Evolutionary conservation across 768 basidiomycete species (phyloP).

Genomic region (Mycena rebaudengoi): DNA sequence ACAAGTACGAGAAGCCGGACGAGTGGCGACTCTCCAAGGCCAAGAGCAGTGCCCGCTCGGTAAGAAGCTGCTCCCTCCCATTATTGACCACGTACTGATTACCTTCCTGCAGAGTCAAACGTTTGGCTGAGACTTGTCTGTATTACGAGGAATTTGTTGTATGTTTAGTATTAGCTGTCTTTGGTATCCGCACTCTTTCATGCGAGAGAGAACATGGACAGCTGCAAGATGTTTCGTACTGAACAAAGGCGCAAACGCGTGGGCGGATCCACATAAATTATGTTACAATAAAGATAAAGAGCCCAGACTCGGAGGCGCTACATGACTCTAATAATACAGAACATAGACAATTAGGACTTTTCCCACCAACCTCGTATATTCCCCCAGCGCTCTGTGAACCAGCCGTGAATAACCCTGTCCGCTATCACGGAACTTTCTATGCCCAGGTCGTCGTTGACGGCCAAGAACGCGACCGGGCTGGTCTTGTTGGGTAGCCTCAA

Average conservation of each 20-base stretch:
- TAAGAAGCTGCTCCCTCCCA: background rate
- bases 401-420: conserved; percentile 8
- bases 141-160: too few relatives aligned
- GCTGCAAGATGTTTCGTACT: too few relatives aligned
- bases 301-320: too few relatives aligned
- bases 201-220: too few relatives aligned
- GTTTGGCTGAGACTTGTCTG: conserved; percentile 76
- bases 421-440: background rate
- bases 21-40: conserved; percentile 95
- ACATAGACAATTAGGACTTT: conserved; percentile 2
- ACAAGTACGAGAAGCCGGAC: conserved; percentile 94
- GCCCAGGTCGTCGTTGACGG: conserved; percentile 22
- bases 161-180: too few relatives aligned
- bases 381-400: conserved; percentile 22
- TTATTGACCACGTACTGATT: conserved; percentile 6
- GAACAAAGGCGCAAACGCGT: too few relatives aligned
- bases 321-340: background rate
- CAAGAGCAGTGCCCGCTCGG: conserved; percentile 87
- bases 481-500: background rate
- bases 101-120: conserved; percentile 76
- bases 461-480: conserved; percentile 18
- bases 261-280: too few relatives aligned
- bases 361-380: conserved; percentile 24
- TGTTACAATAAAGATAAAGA: too few relatives aligned
- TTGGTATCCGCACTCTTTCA: too few relatives aligned